Evolutionary conservation across 2,329 filamentous ascomycete species (phyloP), one percentile per base, ranked within the genome.

Genomic region (Alternaria sp.): DNA sequence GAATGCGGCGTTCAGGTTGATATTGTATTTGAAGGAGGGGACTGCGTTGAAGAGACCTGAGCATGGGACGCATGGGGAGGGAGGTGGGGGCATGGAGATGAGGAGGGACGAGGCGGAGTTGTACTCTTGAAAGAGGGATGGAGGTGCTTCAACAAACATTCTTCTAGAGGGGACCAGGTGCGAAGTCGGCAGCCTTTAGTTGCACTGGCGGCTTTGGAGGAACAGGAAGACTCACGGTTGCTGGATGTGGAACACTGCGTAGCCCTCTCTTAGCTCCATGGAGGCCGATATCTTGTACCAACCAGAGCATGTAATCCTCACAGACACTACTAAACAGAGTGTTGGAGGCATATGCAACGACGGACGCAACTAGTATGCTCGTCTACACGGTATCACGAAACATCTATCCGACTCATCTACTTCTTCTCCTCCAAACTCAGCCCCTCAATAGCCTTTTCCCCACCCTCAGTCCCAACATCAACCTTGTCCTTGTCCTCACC

Each of bases 1-100:
- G 11, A 99, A 93, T 77, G 97, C 93, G 59, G 96, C 96, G 2
- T 99, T 96, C 79, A 87, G 96, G 45, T 84, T 99, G 55, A 89
- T 98, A 7, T 81, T 99, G 40, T 90, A 94, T 67, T 82, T 97
- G 56, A 94, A 91, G 76, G 70, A 75, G 53, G 78, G 77, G 0
- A 76, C 77, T 0, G 77, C 77, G 19, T 47, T 71, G 45, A 79
- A 79, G 65, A 72, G 70, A 45, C 75, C 77, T 0, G 53, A 66
- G 6, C 36, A 46, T 53, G 52, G 73, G 1, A 60, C 36, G 10
- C 51, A 53, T 45, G 25, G 44, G 13, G 57, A 56, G 23, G 43
- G 43, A 55, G 58, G 15, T 15, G 57, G 45, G 15, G 47, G 45
- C 32, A 44, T 49, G 17, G 60, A 62, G 10, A 45, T 46, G 30